Conservation (phyloP, 495 filamentous ascomycete species). For the Cercophora scortea region DNA sequence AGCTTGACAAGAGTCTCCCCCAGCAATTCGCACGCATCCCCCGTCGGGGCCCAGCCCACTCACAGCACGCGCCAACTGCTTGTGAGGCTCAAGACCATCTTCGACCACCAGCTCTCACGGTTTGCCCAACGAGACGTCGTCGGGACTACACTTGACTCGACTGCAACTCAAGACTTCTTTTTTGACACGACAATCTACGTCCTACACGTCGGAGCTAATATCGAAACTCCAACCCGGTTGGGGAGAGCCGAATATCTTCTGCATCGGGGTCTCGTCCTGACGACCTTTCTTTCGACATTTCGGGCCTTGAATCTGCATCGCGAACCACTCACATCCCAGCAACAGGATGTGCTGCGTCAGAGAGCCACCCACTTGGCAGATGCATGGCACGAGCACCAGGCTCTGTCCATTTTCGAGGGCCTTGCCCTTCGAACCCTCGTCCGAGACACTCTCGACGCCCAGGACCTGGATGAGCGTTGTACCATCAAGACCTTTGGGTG, state of each 20-base stretch:
- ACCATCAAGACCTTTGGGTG: background rate
- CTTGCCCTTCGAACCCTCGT: background rate
- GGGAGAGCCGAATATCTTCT: background rate
- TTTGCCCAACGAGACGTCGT: background rate
- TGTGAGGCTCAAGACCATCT: constrained; percentile 3
- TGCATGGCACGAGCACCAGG: background rate
- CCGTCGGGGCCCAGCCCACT: background rate
- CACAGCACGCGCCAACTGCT: constrained; percentile 1
- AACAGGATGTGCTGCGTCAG: background rate
- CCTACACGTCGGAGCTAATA: background rate
- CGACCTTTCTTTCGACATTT: background rate
- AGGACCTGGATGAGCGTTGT: background rate
- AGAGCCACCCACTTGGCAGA: background rate
- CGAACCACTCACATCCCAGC: background rate
- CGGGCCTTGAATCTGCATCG: background rate
- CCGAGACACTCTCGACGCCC: background rate
- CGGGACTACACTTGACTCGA: background rate
- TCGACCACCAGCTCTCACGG: constrained; percentile 2
- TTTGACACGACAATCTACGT: background rate
- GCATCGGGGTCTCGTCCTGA: background rate
- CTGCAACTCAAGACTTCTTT: background rate
- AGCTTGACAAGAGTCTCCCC: background rate
- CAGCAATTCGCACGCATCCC: background rate
- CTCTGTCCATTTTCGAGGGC: background rate
- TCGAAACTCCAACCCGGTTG: background rate